A percentile compares a stretch with the other conserved stretches of the same genome.
Evolutionary conservation across 2,329 filamentous ascomycete genomes (phyloP).

Genomic region (Colletotrichum karsti): DNA sequence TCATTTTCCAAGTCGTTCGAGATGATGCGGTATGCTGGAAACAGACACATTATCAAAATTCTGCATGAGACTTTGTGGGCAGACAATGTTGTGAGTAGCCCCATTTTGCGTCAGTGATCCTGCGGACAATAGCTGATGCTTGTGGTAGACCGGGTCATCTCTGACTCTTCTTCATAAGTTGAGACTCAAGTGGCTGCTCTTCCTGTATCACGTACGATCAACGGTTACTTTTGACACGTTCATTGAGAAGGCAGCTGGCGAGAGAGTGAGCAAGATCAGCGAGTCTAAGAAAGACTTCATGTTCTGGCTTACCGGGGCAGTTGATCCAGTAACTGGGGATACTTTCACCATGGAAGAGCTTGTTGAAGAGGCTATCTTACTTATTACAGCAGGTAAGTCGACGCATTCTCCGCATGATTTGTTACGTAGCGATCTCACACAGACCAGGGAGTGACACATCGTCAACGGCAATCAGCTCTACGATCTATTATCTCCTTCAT

Average conservation of each 20-base stretch:
- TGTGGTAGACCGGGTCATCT: neutral
- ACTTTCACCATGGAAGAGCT: conserved; percentile 14
- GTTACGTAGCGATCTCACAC: rapidly evolving
- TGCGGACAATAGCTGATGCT: neutral
- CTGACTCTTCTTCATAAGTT: neutral
- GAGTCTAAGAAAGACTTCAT: conserved; percentile 13
- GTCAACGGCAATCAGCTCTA: conserved; percentile 4
- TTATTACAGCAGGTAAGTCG: conserved; percentile 12
- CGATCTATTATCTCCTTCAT: conserved; percentile 7
- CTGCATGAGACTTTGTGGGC: conserved; percentile 14
- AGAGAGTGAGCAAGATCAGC: conserved; percentile 1
- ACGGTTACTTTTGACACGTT: conserved; percentile 4
- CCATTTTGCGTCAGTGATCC: no score
- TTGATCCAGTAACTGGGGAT: neutral
- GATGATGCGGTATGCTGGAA: neutral
- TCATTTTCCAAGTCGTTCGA: conserved; percentile 11
- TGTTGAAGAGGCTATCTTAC: conserved; percentile 8
- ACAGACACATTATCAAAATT: conserved; percentile 6
- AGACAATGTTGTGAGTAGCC: conserved; percentile 1
- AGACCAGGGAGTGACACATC: conserved; percentile 1
- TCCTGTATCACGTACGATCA: neutral
- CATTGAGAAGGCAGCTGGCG: neutral
- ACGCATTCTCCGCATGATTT: neutral
- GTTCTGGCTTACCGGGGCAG: conserved; percentile 15
- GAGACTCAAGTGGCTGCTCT: conserved; percentile 8